phyloP scores from a whole-genome alignment of 2,329 filamentous ascomycete genomes.

The Pseudopyrenochaeta lycopersici region DNA sequence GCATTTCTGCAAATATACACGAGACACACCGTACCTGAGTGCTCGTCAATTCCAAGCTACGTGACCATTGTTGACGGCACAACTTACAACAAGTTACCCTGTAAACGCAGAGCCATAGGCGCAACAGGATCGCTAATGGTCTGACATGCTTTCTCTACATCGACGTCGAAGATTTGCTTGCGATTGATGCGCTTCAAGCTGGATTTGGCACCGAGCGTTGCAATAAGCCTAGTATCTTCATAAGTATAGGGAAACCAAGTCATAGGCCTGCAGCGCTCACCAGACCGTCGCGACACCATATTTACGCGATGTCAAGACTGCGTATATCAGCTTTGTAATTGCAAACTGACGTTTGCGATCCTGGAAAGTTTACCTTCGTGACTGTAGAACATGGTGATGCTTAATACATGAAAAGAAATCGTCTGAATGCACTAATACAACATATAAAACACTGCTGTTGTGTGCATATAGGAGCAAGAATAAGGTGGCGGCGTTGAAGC shows the following conservation, averaged over 20 bases:
- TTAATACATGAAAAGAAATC: constrained; percentile 15
- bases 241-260: constrained; percentile 26
- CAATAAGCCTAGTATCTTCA: constrained; percentile 75
- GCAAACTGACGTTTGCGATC: constrained; percentile 3
- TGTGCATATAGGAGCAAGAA: not conserved
- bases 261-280: constrained; percentile 61
- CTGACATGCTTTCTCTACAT: constrained; percentile 85
- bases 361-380: constrained; percentile 76
- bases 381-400: constrained; percentile 84
- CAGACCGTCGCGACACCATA: constrained; percentile 96
- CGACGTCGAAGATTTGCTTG: constrained; percentile 87
- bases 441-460: constrained; percentile 2
- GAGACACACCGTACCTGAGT: constrained; percentile 71
- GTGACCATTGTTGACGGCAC: not conserved
- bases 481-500: not conserved
- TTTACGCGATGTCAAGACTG: constrained; percentile 82
- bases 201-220: constrained; percentile 81
- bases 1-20: constrained; percentile 88
- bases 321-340: constrained; percentile 25
- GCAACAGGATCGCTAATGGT: constrained; percentile 87
- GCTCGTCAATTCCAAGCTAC: constrained; percentile 15
- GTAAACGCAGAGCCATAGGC: constrained; percentile 88
- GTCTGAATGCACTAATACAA: constrained; percentile 5
- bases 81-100: constrained; percentile 81
- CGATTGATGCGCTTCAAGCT: constrained; percentile 77